Evolutionary conservation across 768 basidiomycete species (phyloP), one percentile per base, ranked within the genome.

Genomic region (Leccinum aurantiacum): DNA sequence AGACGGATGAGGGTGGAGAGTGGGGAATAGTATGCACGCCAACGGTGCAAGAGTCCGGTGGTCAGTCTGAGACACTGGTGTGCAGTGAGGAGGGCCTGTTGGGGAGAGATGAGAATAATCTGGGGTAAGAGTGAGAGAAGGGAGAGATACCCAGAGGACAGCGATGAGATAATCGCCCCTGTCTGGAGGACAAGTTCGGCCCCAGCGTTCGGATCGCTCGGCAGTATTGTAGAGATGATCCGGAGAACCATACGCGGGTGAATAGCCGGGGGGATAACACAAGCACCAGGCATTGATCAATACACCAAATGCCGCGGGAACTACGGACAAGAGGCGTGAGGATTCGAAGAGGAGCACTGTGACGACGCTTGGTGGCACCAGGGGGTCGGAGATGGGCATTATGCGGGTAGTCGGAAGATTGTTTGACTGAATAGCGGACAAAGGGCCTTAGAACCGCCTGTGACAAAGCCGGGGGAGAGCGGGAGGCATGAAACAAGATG

Each of bases 11-110:
- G 84, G 2, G 95, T 93, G 4, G 95, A 84, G 27, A 92, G 78
- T 0, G 93, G 88, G 0, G 91, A 83, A 71, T 98, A 98, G 76
- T 97, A 96, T 0, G 90, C 81, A 22, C 88, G 82, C 96, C 96
- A 98, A 51, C 96, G 87, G 31, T 85, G 84, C 25, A 95, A 82
- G 1, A 98, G 85, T 11, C 96, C 95, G 0, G 94, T 91, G 0
- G 95, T 92, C 14, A 98, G 80, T 47, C 80, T 77, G 63, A 95
- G 87, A 63, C 93, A 96, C 73, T 96, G 95, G 70, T 90, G 88
- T 22, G 90, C 95, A 14, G 95, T 96, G 6, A 95, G 78, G 24
- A 92, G 75, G 1, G 91, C 84, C 93, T 93, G 63, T 19, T 49
- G 44, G 46, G 33, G 37, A n/a, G 49, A 54, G 51, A 25, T 53